Evolutionary conservation across 768 basidiomycete species (phyloP).

Genomic region (Gloeopeniophorella convolvens): DNA sequence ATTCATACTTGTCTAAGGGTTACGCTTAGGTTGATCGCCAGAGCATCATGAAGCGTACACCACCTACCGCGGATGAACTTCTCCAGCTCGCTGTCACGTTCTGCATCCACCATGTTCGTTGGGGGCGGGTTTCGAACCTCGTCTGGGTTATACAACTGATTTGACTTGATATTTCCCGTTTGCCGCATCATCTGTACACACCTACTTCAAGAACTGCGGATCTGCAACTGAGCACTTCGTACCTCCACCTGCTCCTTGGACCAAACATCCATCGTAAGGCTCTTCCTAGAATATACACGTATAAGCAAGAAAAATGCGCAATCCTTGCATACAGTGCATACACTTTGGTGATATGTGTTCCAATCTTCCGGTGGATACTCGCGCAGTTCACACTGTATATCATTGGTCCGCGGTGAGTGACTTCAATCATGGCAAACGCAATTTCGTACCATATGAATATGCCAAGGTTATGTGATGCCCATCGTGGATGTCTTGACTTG

Average conservation of each 20-base stretch:
- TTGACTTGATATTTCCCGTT: slow-evolving; percentile 78
- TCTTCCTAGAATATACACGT: slow-evolving; percentile 53
- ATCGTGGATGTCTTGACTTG: slow-evolving; percentile 77
- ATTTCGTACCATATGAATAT: slow-evolving; percentile 73
- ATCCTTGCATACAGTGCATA: slow-evolving; percentile 35
- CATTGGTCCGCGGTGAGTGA: slow-evolving; percentile 10
- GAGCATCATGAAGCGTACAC: too few relatives aligned
- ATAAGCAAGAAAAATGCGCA: not conserved
- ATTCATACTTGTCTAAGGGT: slow-evolving; percentile 85
- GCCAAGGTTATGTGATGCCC: slow-evolving; percentile 86
- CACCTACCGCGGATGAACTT: slow-evolving; percentile 78
- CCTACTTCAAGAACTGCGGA: slow-evolving; percentile 11
- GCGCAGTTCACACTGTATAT: slow-evolving; percentile 72
- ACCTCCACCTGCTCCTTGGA: slow-evolving; percentile 86
- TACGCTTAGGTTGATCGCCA: too few relatives aligned
- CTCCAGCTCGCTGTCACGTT: slow-evolving; percentile 87
- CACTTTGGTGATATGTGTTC: slow-evolving; percentile 93
- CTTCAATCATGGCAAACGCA: not conserved
- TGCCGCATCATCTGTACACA: slow-evolving; percentile 61
- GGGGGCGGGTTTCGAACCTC: slow-evolving; percentile 79
- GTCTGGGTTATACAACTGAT: slow-evolving; percentile 75
- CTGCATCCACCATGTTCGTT: slow-evolving; percentile 66
- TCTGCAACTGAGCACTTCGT: slow-evolving; percentile 12
- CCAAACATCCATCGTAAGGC: slow-evolving; percentile 83
- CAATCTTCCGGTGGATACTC: slow-evolving; percentile 89